Conservation (phyloP, 2,329 filamentous ascomycete genomes). For the Akanthomyces muscarius region DNA sequence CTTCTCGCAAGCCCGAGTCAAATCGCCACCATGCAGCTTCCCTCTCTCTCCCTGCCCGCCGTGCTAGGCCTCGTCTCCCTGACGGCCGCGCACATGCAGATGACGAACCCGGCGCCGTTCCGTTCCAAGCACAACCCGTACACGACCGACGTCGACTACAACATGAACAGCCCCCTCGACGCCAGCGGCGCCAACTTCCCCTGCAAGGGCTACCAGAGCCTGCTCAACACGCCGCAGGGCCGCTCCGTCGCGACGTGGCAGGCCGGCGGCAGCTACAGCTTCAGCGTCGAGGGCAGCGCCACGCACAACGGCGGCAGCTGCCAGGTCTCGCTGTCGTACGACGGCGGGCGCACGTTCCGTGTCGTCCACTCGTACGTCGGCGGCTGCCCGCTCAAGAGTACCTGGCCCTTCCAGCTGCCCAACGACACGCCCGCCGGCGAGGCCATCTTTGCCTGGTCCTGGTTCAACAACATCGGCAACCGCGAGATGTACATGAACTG, state of each 20-base stretch:
- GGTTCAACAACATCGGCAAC: constrained; percentile 70
- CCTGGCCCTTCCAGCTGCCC: constrained; percentile 63
- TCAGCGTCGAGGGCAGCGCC: constrained; percentile 56
- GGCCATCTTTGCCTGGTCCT: constrained; percentile 63
- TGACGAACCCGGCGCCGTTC: constrained; percentile 46
- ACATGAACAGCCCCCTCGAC: constrained; percentile 62
- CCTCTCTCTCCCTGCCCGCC: constrained; percentile 35
- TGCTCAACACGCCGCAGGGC: constrained; percentile 42
- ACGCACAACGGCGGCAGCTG: constrained; percentile 65
- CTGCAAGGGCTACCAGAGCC: constrained; percentile 60
- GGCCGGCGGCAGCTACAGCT: constrained; percentile 54
- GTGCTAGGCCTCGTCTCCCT: constrained; percentile 33
- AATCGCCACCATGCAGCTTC: constrained; percentile 20
- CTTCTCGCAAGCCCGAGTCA: too few species aligned
- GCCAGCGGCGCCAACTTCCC: constrained; percentile 63
- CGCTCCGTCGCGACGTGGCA: constrained; percentile 54
- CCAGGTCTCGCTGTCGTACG: constrained; percentile 67
- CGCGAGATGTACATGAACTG: constrained; percentile 79
- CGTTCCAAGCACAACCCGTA: constrained; percentile 48
- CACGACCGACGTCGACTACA: constrained; percentile 57
- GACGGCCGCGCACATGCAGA: constrained; percentile 49
- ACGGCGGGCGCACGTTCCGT: constrained; percentile 61
- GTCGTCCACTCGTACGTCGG: constrained; percentile 54
- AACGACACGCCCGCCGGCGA: constrained; percentile 46
- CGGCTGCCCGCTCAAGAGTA: constrained; percentile 41